Conservation (phyloP, 257 asterid genomes). For the Fraxinus quadrangulata region DNA sequence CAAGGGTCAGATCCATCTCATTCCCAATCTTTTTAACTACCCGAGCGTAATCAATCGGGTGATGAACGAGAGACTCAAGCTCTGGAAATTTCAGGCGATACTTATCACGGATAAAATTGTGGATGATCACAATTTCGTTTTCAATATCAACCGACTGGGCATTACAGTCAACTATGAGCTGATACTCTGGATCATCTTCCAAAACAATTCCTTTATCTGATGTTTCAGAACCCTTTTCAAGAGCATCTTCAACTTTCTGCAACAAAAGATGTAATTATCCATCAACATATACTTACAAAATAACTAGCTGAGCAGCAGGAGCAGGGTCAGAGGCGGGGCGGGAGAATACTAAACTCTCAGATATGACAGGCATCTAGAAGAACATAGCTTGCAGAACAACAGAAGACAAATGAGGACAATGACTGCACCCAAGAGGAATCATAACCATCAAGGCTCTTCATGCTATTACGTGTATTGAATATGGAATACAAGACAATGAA, state of each 20-base stretch:
- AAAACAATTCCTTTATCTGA: conserved; percentile 58
- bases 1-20: conserved; percentile 86
- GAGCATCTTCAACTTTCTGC: conserved; percentile 92
- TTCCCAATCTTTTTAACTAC: conserved; percentile 87
- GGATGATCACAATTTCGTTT: conserved; percentile 86
- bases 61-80: conserved; percentile 92
- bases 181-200: conserved; percentile 98
- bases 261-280: conserved; percentile 25
- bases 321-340: conserved; percentile 31
- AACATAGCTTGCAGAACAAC: conserved; percentile 30
- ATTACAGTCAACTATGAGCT: conserved; percentile 88
- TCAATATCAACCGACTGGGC: conserved; percentile 86
- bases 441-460: conserved; percentile 23
- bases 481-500: conserved; percentile 1
- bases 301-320: conserved; percentile 47
- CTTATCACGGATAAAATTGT: conserved; percentile 94
- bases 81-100: conserved; percentile 89
- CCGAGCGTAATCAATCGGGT: conserved; percentile 94
- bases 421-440: conserved; percentile 29
- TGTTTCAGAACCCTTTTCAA: conserved; percentile 60
- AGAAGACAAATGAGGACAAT: conserved; percentile 27
- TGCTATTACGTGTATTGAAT: conserved; percentile 17
- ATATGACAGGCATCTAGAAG: conserved; percentile 29
- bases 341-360: conserved; percentile 9
- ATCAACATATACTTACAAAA: conserved; percentile 1